A percentile compares a stretch with the other conserved stretches of the same genome.
Evolutionary conservation across 257 asterid genomes (phyloP).

Genomic region (Solanum chiquidenum): DNA sequence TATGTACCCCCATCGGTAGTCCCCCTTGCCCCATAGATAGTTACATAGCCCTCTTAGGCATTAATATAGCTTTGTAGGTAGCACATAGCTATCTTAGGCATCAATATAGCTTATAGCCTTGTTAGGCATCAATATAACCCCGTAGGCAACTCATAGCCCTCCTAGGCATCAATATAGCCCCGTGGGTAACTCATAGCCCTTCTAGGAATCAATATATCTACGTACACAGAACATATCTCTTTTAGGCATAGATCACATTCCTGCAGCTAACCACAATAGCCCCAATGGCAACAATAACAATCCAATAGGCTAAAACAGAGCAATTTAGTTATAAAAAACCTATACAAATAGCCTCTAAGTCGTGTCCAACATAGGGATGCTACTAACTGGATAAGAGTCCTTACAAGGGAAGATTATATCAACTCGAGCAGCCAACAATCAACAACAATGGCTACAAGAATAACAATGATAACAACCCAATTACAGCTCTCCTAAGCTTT

Average conservation of each 20-base stretch:
- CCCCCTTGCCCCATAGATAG: not conserved
- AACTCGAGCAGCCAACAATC: not conserved
- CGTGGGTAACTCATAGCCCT: not conserved
- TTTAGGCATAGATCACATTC: not conserved
- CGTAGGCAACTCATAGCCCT: not conserved
- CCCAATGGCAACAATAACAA: not conserved
- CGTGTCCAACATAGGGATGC: not conserved
- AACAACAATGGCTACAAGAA: not conserved
- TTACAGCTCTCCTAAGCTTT: not conserved
- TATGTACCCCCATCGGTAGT: not conserved
- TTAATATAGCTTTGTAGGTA: not conserved
- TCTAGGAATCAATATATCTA: not conserved
- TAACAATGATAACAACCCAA: not conserved
- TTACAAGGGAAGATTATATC: not conserved
- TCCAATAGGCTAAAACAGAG: not conserved
- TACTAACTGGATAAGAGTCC: not conserved
- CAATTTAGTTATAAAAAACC: no score
- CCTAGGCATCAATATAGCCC: not conserved
- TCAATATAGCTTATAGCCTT: no score
- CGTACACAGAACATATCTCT: not conserved
- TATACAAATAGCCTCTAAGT: not conserved
- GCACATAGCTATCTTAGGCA: not conserved
- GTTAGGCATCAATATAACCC: not conserved
- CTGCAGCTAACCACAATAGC: not conserved
- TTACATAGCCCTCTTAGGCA: not conserved